Base-by-base conservation (phyloP, 129 eudicot genomes). In the Cynara cardunculus region DNA sequence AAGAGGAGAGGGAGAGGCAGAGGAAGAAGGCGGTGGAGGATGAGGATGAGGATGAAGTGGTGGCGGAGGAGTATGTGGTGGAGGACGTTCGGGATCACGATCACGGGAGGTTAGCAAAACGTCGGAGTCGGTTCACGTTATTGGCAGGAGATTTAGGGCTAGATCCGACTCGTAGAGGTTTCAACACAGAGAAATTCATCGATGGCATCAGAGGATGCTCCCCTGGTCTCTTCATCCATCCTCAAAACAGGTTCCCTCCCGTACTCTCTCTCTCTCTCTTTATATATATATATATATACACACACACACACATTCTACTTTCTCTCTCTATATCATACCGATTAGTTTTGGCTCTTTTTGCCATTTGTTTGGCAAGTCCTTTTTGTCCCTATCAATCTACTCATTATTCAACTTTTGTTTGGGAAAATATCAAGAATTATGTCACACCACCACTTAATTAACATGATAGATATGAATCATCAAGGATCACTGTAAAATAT, bases 151-250 rank as follows among this genome's bases (percentile, higher is more conserved):
- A 94, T 85, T 82, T 89, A 31, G 87, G 76, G 28, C 81, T 85
- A 16, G 86, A 86, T 31, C 56, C 79, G 0, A 73, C 77, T 67
- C 82, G 84, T 14, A 80, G 84, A 77, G 83, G 81, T 74, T 85
- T 85, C 21, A 78, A 78, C 37, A 69, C 76, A 9, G 86, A 86
- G 8, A 76, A 61, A 11, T 53, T 92, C 26, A 53, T 94, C 31
- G 31, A 84, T 81, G 97, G 98, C 14, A 26, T 94, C 75, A 86
- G 56, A 31, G 97, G 90, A 12, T 71, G 93, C 21, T 89, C 93
- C 21, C 82, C 81, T 9, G 91, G 85, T 61, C 75, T 76, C 32
- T 86, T 76, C 86, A 84, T 95, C 76, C 87, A 95, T 82, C 97
- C 99, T 9, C 83, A 92, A 16, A 87, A 89, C 93, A 90, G 94